These are phyloP conservation scores for Piromyces finnis DNA, from an alignment of 192 early-diverging fungal genomes.

Conservation along the genomic window DNA sequence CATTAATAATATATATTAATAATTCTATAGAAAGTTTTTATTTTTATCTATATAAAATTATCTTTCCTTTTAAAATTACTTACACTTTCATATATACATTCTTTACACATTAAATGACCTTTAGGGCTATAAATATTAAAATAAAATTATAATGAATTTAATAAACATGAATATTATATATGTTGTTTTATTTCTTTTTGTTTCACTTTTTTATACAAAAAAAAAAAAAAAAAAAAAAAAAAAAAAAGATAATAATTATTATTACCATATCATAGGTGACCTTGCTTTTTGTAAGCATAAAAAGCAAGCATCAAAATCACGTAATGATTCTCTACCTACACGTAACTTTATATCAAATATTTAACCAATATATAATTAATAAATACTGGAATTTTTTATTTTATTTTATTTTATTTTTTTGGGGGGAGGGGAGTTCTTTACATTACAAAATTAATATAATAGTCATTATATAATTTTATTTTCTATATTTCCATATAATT, in stretches of 20 bases:
- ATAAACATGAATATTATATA: constrained; percentile 3
- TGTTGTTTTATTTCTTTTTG: neutral
- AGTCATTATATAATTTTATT: too few species aligned
- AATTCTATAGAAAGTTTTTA: too few species aligned
- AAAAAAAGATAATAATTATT: neutral
- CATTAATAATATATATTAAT: too few species aligned
- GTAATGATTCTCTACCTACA: constrained; percentile 64
- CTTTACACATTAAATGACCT: constrained; percentile 77
- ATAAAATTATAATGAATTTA: too few species aligned
- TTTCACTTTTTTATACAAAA: constrained; percentile 2
- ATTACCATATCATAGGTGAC: constrained; percentile 47
- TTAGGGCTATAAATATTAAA: constrained; percentile 2
- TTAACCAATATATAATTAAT: neutral
- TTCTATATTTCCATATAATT: neutral
- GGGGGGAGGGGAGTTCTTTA: too few species aligned
- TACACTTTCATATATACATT: constrained; percentile 77
- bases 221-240: neutral
- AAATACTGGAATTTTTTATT: too few species aligned
- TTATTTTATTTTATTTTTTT: too few species aligned
- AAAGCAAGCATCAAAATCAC: constrained; percentile 71
- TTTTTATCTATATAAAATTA: too few species aligned
- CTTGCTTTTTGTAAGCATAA: constrained; percentile 62
- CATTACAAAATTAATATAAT: too few species aligned
- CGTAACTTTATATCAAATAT: constrained; percentile 27
- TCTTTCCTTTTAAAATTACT: constrained; percentile 20